Evolutionary conservation across 2,329 filamentous ascomycete genomes (phyloP).

Genomic region (Fusarium foetens): DNA sequence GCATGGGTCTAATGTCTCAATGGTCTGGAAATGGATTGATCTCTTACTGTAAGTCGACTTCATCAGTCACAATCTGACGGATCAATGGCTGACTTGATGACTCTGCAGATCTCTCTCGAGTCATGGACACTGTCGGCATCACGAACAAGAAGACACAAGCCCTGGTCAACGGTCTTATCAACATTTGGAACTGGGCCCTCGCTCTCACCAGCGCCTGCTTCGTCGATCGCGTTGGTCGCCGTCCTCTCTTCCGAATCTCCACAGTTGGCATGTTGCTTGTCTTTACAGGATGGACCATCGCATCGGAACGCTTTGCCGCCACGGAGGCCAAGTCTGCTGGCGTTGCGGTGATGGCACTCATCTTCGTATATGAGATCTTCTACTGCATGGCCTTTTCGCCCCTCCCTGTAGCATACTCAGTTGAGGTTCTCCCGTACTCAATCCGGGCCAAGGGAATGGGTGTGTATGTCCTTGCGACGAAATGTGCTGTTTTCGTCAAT

Average conservation of each 20-base stretch:
- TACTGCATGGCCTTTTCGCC: slow-evolving; percentile 67
- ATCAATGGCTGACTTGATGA: background rate
- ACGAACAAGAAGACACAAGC: slow-evolving; percentile 43
- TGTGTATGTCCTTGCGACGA: slow-evolving; percentile 43
- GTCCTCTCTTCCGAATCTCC: slow-evolving; percentile 48
- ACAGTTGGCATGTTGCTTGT: slow-evolving; percentile 45
- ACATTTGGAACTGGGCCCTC: slow-evolving; percentile 45
- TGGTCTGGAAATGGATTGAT: slow-evolving; percentile 51
- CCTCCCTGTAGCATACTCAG: slow-evolving; percentile 60
- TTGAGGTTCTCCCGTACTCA: slow-evolving; percentile 64
- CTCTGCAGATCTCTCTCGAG: slow-evolving; percentile 11
- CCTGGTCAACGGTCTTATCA: slow-evolving; percentile 44
- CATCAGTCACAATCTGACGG: rapidly evolving
- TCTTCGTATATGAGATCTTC: slow-evolving; percentile 54
- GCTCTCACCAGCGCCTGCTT: slow-evolving; percentile 43
- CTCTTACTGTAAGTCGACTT: slow-evolving; percentile 42
- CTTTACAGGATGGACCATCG: slow-evolving; percentile 51
- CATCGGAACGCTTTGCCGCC: slow-evolving; percentile 48
- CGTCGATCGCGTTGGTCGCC: slow-evolving; percentile 45
- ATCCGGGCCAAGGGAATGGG: slow-evolving; percentile 62
- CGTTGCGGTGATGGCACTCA: slow-evolving; percentile 49
- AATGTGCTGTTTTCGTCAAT: slow-evolving; percentile 46
- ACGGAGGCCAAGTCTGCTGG: slow-evolving; percentile 45
- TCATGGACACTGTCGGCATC: slow-evolving; percentile 34
- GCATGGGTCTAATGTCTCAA: slow-evolving; percentile 57